A percentile compares a stretch with the other conserved stretches of the same genome.
Evolutionary conservation across 345 rosid species (phyloP).

Genomic region (Arabidopsis thaliana): DNA sequence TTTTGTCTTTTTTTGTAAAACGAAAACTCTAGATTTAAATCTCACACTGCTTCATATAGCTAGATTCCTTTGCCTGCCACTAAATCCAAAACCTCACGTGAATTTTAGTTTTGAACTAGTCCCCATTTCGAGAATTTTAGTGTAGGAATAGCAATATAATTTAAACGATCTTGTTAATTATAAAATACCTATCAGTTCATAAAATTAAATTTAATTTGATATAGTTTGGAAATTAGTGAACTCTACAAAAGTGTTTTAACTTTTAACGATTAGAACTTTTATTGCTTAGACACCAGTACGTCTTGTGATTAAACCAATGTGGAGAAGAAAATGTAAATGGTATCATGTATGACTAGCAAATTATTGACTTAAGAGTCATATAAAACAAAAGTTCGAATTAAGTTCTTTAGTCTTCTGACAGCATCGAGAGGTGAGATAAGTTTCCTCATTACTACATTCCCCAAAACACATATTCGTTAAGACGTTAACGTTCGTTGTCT

Average conservation of each 20-base stretch:
- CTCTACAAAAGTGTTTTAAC: neutral
- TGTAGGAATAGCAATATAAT: neutral
- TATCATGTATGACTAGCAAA: neutral
- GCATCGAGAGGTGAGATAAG: conserved; percentile 26
- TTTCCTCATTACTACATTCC: conserved; percentile 36
- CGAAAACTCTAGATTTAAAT: conserved; percentile 36
- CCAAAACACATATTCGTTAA: conserved; percentile 14
- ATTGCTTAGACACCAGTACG: neutral
- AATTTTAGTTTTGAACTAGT: conserved; percentile 24
- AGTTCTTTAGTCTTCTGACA: conserved; percentile 23
- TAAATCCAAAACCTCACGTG: conserved; percentile 47
- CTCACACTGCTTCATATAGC: conserved; percentile 36
- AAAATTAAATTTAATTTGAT: neutral
- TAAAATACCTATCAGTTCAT: neutral
- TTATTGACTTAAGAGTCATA: neutral
- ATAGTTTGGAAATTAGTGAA: neutral
- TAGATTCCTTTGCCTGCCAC: conserved; percentile 43
- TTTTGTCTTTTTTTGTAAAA: conserved; percentile 37
- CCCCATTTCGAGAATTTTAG: conserved; percentile 26
- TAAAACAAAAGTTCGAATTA: neutral
- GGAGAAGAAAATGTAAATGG: neutral
- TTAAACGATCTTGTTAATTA: neutral
- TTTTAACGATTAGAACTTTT: neutral
- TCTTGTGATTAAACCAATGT: conserved; percentile 2
- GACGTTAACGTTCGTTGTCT: neutral